These are phyloP conservation scores for Euphorbia celastroides DNA, from an alignment of 441 rosid species.

Conservation along the genomic window DNA sequence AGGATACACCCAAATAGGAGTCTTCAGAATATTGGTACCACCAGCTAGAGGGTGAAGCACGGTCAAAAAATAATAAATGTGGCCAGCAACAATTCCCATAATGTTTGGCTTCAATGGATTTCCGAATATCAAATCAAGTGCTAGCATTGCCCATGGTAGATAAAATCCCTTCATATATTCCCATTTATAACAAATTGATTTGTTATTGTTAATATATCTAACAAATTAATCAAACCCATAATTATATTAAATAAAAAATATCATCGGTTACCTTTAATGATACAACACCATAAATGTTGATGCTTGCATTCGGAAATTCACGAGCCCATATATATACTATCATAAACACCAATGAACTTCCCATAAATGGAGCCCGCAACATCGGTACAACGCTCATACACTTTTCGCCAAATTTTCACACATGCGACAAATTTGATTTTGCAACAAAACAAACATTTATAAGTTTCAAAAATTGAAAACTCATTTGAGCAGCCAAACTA, in stretches of 20 bases:
- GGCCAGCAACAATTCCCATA: slow-evolving; percentile 60
- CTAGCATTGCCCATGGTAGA: slow-evolving; percentile 67
- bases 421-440: too few species aligned
- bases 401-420: slow-evolving; percentile 26
- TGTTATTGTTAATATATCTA: too few species aligned
- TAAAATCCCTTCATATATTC: slow-evolving; percentile 44
- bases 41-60: slow-evolving; percentile 65
- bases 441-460: too few species aligned
- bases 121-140: slow-evolving; percentile 54
- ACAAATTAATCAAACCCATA: too few species aligned
- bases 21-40: slow-evolving; percentile 43
- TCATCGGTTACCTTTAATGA: slow-evolving; percentile 39
- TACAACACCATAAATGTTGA: slow-evolving; percentile 51
- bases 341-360: slow-evolving; percentile 56
- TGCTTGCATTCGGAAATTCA: slow-evolving; percentile 49
- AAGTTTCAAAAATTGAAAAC: too few species aligned
- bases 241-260: background rate
- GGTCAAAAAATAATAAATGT: slow-evolving; percentile 50
- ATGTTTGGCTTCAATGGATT: slow-evolving; percentile 46
- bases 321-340: slow-evolving; percentile 54
- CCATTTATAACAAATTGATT: too few species aligned
- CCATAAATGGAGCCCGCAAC: slow-evolving; percentile 46
- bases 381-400: slow-evolving; percentile 41
- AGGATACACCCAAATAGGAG: slow-evolving; percentile 74
- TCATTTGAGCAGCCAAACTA: too few species aligned